Evolutionary conservation across 2,329 filamentous ascomycete species (phyloP), one percentile per base, ranked within the genome.

Genomic region (Hymenoscyphus occultus): DNA sequence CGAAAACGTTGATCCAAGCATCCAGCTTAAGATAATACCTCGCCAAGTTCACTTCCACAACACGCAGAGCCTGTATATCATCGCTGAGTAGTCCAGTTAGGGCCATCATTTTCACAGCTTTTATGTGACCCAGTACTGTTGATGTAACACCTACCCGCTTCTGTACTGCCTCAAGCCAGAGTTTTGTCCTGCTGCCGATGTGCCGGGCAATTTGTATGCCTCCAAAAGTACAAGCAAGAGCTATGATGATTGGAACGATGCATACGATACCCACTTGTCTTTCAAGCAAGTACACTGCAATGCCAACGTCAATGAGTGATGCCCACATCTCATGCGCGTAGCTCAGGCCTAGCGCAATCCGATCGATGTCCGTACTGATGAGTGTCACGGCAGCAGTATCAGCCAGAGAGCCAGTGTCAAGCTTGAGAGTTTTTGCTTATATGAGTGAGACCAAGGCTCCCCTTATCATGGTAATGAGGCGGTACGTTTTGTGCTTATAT

Each of bases 361-460:
- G 6, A 79, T 76, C 69, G 16, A 45, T 12, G 74, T 79, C 78
- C 13, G 78, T 75, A 60, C 77, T 79, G 77, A 80, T 80, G 59
- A 80, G 73, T 2, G 78, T 80, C n/a, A 79, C 70, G 0, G 78
- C 73, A 3, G 76, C 75, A 5, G 75, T 71, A 51, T 78, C 74
- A 19, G 76, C 74, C 5, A 71, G 66, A 19, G 67, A 65, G 3
- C 72, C 71, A n/a, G 73, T 71, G 6, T 71, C 75, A 31, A 76
- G 68, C 5, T 72, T 69, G 0, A 74, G 77, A 0, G 75, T 72
- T 60, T 78, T 77, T 32, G 70, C 64, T 62, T 77, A 79, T 9
- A 79, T 70, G 7, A 63, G 14, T 3, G 32, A 39, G 4, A 63
- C 39, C 12, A 63, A 19, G 16, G 48, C 35, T 19, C 61, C 61